Evolutionary conservation across 2,329 filamentous ascomycete species (phyloP).

Genomic region (Davidsoniella virescens): DNA sequence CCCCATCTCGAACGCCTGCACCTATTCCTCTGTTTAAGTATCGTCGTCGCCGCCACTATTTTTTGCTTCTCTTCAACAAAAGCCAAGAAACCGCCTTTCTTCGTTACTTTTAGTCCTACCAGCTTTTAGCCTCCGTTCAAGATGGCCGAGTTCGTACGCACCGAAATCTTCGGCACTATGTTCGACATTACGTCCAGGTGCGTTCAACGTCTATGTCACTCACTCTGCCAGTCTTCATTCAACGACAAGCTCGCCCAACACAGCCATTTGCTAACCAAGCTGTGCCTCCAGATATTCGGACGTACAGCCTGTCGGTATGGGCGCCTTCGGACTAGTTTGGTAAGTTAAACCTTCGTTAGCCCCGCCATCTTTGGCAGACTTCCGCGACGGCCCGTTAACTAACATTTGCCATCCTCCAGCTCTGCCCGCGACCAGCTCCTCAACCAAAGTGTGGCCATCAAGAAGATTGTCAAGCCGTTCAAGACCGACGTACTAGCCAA

Average conservation of each 20-base stretch:
- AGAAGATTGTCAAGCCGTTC: constrained; percentile 99
- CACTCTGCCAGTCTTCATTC: neutral
- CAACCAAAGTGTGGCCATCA: constrained; percentile 89
- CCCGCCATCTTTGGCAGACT: too few relatives aligned
- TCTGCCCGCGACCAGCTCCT: constrained; percentile 97
- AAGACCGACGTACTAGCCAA: constrained; percentile 98
- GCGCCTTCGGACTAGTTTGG: constrained; percentile 96
- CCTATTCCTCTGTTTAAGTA: too few relatives aligned
- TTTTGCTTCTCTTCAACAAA: neutral
- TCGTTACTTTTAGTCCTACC: too few relatives aligned
- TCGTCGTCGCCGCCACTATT: neutral
- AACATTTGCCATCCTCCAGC: constrained; percentile 30
- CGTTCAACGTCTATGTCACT: constrained; percentile 4
- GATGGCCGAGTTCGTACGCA: constrained; percentile 98
- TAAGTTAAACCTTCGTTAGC: constrained; percentile 28
- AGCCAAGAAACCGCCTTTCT: neutral
- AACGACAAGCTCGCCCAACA: neutral
- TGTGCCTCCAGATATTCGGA: constrained; percentile 64
- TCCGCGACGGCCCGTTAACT: neutral
- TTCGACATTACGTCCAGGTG: constrained; percentile 99
- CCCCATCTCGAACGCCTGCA: neutral
- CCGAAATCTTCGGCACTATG: constrained; percentile 97
- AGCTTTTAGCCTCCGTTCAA: constrained; percentile 22
- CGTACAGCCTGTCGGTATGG: constrained; percentile 97
- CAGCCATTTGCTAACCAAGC: neutral